Base-by-base conservation (phyloP, 108 stramenopile species). In the Parietichytrium sp. region DNA sequence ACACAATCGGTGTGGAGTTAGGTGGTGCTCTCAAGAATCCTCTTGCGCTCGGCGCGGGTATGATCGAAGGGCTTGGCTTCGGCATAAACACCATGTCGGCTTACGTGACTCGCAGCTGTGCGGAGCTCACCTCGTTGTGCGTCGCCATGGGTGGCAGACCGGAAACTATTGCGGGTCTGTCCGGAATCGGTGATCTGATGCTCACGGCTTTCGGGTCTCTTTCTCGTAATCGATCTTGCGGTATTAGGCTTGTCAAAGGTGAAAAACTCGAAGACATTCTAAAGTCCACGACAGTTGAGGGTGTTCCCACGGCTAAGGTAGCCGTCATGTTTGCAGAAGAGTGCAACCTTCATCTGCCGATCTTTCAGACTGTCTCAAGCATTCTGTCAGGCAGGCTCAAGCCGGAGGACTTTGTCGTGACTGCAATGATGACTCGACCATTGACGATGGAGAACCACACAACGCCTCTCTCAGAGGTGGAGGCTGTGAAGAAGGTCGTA, bases 11-110 rank as follows among this genome's bases (percentile, higher is more conserved):
- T 7, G 89, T 92, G 20, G 87, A 93, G 80, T 80, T 95, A 4
- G 93, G 93, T 42, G 94, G 94, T 16, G 93, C 94, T 1, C 83
- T 95, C 20, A 95, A 95, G 82, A 95, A 95, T 77, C 92, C 92
- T 0, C 78, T 93, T 80, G 94, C 94, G 13, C 92, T 95, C 20
- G 94, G 92, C 29, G 92, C 93, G 1, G 94, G 94, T 3, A 90
- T 94, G 86, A 87, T 93, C 52, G 89, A 92, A 15, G 94, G 93
- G 23, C 78, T 87, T 55, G 92, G 91, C 0, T 90, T 90, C 61
- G 94, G 94, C 23, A 89, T 91, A 61, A 95, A 95, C 52, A 93
- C 94, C n/a, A 88, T 93, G 78, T 90, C 94, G 8, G 93, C 92
- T 25, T 83, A 89, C 20, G 89, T 95, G 29, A 93, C 93, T 2